Base-by-base conservation (phyloP, 331 rosid genomes). In the Cydonia oblonga region DNA sequence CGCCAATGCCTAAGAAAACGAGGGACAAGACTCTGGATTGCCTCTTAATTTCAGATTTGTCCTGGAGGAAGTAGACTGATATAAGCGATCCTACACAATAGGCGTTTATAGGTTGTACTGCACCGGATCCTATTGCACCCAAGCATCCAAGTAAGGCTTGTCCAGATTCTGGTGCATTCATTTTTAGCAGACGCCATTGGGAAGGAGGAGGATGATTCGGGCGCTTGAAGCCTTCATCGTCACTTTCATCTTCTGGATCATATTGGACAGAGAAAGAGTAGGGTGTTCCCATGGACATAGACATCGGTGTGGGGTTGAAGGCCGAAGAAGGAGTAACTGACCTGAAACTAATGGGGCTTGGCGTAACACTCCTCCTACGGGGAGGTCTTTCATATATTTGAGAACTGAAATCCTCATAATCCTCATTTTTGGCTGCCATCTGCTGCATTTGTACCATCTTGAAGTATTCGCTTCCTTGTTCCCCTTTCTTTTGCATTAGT, bases 71-170 rank as follows among this genome's bases (percentile, higher is more conserved):
- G 70, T 89, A 93, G 59, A 86, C 72, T 7, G 95, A 86, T 71
- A 89, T 81, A 24, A 90, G 95, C 69, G 78, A 68, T 73, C 97
- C 98, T 5, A 93, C 97, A 15, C 85, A 87, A 40, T 85, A 90
- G 35, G 97, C 97, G 63, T 93, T 90, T 30, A 89, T 52, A 6
- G 98, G 97, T 14, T 93, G 98, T 7, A 89, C 96, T 69, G 97
- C 96, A 68, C 95, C 91, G n/a, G 98, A 90, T 62, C 90, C 96
- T 54, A 89, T 64, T 78, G 97, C 96, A 26, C 96, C 98, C 79
- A 89, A 60, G 80, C 89, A 78, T 81, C 98, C 97, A 64, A 93
- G 87, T 68, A 87, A 38, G 25, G 90, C 88, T 54, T 77, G 87
- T 78, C 78, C 84, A 92, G 87, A 87, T 75, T 93, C 98, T 20